Base-by-base conservation (phyloP, 768 basidiomycete genomes). In the Rhodosporidiobolus odoratus region DNA sequence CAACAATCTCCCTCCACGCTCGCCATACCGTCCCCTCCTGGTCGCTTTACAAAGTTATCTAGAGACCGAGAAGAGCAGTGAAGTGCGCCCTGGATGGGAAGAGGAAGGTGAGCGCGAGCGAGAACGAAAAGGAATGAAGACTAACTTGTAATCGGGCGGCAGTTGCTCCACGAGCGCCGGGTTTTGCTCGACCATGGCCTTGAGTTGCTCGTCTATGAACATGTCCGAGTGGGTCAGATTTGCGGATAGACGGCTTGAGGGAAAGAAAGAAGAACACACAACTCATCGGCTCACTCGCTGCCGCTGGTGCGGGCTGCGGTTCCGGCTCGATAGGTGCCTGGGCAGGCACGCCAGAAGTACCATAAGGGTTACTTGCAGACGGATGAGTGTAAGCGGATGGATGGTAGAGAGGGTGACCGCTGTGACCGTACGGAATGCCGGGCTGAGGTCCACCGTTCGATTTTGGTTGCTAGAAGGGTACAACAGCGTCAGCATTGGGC, bases 371-470 rank as follows among this genome's bases (percentile, higher is more conserved):
- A 27, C 30, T 25, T 15, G 61, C 61, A 13, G 27, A 7, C 25
- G 61, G 62, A 58, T 69, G 56, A 23, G 52, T n/a, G 59, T 70
- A 70, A 21, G 69, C 69, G 30, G 69, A 70, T 2, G 69, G 69
- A 45, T 70, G 69, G 59, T 70, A 70, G 19, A 70, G 52, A 15
- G 69, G 69, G 53, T 70, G 69, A n/a, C 34, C 58, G 35, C 41
- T 23, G 27, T 65, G 63, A 3, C 69, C 69, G 64, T 70, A 70
- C 27, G 59, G 52, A 41, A 56, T 45, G 30, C 27, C 17, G 1
- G 21, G 23, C 3, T 34, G 9, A 2, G 57, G 30, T 3, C 25
- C 48, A 38, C 54, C 68, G 45, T 65, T 54, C 23, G 50, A 17
- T 8, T 58, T 41, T 17, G 61, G 45, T n/a, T 32, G 45, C 37